These are phyloP conservation scores for Danielia oregonensis DNA, from an alignment of 805 yeast species.

Conservation along the genomic window DNA sequence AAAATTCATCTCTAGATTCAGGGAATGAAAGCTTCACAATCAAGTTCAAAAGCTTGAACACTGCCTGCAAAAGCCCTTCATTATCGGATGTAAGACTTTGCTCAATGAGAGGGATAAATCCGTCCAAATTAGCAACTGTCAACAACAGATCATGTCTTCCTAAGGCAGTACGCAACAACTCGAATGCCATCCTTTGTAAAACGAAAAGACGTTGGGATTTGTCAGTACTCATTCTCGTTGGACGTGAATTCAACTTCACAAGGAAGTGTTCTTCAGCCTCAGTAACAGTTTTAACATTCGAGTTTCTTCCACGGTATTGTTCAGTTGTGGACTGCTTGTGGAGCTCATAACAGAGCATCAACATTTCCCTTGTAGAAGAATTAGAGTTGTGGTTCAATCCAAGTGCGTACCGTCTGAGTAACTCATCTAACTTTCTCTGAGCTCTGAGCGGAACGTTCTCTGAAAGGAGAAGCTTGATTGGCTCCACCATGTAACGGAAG, in stretches of 20 bases:
- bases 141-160: constrained; percentile 58
- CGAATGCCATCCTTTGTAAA: constrained; percentile 73
- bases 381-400: constrained; percentile 75
- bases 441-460: constrained; percentile 65
- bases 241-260: constrained; percentile 66
- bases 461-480: constrained; percentile 57
- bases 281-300: constrained; percentile 24
- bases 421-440: constrained; percentile 73
- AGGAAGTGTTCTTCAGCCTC: constrained; percentile 59
- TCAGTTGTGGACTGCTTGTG: constrained; percentile 47
- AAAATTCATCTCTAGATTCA: constrained; percentile 45
- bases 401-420: constrained; percentile 69
- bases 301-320: constrained; percentile 6
- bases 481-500: constrained; percentile 59
- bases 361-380: constrained; percentile 50
- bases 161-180: constrained; percentile 68
- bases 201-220: constrained; percentile 54
- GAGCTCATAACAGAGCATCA: constrained; percentile 72
- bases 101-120: constrained; percentile 72
- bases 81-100: constrained; percentile 58
- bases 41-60: constrained; percentile 59
- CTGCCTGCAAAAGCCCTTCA: constrained; percentile 72
- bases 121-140: constrained; percentile 57
- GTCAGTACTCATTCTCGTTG: constrained; percentile 50
- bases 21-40: constrained; percentile 62